Percentiles rank a stretch among this genome's conserved stretches.
phyloP scores from a whole-genome alignment of 75 land plant species.

The Ceratopteris richardii region DNA sequence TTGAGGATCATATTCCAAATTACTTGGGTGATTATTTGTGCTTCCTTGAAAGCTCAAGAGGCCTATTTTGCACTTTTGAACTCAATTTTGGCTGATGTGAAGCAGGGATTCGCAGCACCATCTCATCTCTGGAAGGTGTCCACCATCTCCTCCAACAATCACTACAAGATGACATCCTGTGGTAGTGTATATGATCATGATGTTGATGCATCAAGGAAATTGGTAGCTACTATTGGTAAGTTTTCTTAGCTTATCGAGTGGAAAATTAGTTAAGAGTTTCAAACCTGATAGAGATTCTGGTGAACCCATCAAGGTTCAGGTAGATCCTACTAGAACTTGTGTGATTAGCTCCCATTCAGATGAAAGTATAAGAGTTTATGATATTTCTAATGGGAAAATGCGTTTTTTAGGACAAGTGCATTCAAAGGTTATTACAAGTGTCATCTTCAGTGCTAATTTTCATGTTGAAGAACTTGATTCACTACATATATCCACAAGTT shows the following conservation, averaged over 20 bases:
- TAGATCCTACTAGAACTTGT: slow-evolving; percentile 67
- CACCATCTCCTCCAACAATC: too few relatives aligned
- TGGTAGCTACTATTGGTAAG: slow-evolving; percentile 55
- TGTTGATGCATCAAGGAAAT: slow-evolving; percentile 33
- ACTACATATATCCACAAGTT: too few relatives aligned
- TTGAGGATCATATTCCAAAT: too few relatives aligned
- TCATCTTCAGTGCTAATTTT: slow-evolving; percentile 52
- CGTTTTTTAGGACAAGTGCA: slow-evolving; percentile 56
- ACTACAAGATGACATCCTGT: slow-evolving; percentile 43
- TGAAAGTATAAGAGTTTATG: slow-evolving; percentile 50
- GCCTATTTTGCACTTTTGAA: too few relatives aligned
- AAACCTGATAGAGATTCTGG: slow-evolving; percentile 49
- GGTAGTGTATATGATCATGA: slow-evolving; percentile 67
- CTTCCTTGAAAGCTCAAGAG: too few relatives aligned
- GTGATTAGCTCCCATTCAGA: slow-evolving; percentile 61
- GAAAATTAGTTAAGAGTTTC: slow-evolving; percentile 48
- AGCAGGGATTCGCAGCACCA: too few relatives aligned
- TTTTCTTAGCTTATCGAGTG: slow-evolving; percentile 38
- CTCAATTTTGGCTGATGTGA: too few relatives aligned
- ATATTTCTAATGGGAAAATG: slow-evolving; percentile 51
- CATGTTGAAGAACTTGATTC: too few relatives aligned
- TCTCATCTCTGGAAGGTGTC: too few relatives aligned
- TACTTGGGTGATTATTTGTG: too few relatives aligned
- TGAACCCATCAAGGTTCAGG: slow-evolving; percentile 59
- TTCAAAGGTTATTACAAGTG: slow-evolving; percentile 64